Conservation (phyloP, 208 protist genomes). For the Crithidia mellificae region DNA sequence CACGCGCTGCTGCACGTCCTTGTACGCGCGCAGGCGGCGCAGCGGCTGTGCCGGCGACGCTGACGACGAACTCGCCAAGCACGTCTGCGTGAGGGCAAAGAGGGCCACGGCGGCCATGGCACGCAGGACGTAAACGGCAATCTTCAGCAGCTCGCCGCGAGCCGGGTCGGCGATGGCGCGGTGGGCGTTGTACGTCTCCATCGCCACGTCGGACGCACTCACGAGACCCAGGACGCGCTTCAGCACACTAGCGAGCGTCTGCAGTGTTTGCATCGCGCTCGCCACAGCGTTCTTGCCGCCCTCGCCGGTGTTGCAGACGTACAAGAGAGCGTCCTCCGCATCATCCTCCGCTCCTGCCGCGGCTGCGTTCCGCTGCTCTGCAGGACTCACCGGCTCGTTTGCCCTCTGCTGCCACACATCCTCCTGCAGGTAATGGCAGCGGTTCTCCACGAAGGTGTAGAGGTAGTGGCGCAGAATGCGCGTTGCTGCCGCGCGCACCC, state of each 20-base stretch:
- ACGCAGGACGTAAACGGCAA: constrained; percentile 67
- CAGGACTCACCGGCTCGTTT: constrained; percentile 2
- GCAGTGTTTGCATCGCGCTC: constrained; percentile 18
- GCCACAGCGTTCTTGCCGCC: constrained; percentile 8
- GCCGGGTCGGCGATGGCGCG: constrained; percentile 65
- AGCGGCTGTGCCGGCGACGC: background rate
- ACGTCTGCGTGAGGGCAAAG: constrained; percentile 37
- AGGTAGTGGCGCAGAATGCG: constrained; percentile 78
- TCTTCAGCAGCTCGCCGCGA: constrained; percentile 66
- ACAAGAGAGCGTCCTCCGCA: background rate
- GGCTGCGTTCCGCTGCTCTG: constrained; percentile 1
- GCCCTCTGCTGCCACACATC: constrained; percentile 30
- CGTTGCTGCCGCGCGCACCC: constrained; percentile 75
- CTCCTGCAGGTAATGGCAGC: constrained; percentile 51
- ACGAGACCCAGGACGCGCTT: constrained; percentile 62
- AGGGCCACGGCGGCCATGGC: constrained; percentile 42
- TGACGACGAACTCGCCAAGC: background rate
- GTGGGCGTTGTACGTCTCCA: constrained; percentile 80
- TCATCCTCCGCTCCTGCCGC: background rate
- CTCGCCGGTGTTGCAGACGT: background rate
- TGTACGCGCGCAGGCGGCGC: constrained; percentile 18
- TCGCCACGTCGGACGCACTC: constrained; percentile 69
- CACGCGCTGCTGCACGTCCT: constrained; percentile 31
- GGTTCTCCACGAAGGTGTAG: constrained; percentile 70
- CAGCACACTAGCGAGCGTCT: constrained; percentile 30